Percentiles rank a stretch among this genome's conserved stretches.
Evolutionary conservation across 257 asterid genomes (phyloP).

Genomic region (Ballota nigra): DNA sequence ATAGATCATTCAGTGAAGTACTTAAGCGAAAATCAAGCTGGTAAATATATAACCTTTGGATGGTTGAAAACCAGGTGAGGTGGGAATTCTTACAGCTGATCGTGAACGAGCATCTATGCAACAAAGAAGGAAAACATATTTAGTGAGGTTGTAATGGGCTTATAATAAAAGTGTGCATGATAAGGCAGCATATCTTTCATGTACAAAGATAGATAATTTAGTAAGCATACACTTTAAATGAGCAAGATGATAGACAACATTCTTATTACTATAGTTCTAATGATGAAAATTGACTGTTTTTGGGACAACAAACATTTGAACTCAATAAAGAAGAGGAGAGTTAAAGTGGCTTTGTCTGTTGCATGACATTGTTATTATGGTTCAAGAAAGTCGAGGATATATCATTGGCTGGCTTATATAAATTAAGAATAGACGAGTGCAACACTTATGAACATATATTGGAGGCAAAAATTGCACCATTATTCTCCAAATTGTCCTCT

Average conservation of each 20-base stretch:
- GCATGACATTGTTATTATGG: background rate
- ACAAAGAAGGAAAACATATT: background rate
- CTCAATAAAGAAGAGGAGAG: background rate
- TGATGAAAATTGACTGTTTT: background rate
- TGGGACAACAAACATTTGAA: background rate
- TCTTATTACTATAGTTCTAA: background rate
- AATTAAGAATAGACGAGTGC: background rate
- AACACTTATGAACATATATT: background rate
- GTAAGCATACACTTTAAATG: no score
- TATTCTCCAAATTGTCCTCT: background rate
- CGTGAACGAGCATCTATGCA: conserved; percentile 48
- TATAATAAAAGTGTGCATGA: background rate
- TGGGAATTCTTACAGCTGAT: conserved; percentile 59
- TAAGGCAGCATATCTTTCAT: background rate
- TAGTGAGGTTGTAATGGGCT: background rate
- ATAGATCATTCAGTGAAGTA: background rate
- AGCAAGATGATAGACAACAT: background rate
- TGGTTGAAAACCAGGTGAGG: conserved; percentile 30
- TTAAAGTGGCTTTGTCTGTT: background rate
- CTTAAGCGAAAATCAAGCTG: background rate
- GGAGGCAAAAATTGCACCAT: background rate
- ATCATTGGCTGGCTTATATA: no score
- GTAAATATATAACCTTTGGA: conserved; percentile 38
- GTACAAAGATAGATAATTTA: background rate
- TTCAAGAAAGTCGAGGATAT: no score